A percentile compares a stretch with the other conserved stretches of the same genome.
These are phyloP conservation scores for Nannizziopsis barbatae DNA, from an alignment of 2,329 filamentous ascomycete genomes.

Conservation along the genomic window DNA sequence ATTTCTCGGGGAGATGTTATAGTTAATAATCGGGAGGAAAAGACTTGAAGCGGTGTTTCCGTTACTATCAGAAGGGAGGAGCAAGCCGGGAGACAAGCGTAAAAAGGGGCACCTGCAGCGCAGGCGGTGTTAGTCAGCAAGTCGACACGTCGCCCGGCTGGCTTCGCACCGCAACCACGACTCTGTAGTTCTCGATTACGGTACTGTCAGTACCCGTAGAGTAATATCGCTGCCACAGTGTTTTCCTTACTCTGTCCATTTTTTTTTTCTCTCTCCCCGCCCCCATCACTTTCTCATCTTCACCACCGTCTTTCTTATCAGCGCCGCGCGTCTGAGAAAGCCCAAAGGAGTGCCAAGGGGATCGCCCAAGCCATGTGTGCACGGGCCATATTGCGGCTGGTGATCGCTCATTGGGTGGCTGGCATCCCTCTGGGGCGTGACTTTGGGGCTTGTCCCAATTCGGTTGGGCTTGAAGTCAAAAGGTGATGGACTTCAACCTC, in stretches of 20 bases:
- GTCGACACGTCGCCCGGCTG: neutral
- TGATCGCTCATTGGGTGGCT: neutral
- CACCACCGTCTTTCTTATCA: no score
- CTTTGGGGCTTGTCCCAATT: slow-evolving; percentile 1
- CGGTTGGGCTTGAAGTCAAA: neutral
- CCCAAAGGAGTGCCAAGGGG: neutral
- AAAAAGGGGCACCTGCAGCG: neutral
- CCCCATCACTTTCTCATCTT: no score
- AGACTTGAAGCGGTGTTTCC: neutral
- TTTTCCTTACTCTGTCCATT: no score
- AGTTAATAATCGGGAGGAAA: no score
- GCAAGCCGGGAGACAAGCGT: neutral
- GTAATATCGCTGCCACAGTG: no score
- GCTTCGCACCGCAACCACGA: no score
- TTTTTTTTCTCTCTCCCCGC: no score
- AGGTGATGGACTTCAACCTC: neutral
- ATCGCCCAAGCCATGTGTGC: slow-evolving; percentile 1
- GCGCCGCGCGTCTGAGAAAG: no score
- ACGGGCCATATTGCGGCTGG: slow-evolving; percentile 7
- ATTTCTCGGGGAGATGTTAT: no score
- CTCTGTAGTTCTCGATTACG: no score
- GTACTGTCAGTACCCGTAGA: no score
- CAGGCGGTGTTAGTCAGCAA: neutral
- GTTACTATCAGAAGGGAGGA: no score
- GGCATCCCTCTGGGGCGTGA: neutral